Conservation (phyloP, 108 stramenopile species). For the Cyclotella cryptica region DNA sequence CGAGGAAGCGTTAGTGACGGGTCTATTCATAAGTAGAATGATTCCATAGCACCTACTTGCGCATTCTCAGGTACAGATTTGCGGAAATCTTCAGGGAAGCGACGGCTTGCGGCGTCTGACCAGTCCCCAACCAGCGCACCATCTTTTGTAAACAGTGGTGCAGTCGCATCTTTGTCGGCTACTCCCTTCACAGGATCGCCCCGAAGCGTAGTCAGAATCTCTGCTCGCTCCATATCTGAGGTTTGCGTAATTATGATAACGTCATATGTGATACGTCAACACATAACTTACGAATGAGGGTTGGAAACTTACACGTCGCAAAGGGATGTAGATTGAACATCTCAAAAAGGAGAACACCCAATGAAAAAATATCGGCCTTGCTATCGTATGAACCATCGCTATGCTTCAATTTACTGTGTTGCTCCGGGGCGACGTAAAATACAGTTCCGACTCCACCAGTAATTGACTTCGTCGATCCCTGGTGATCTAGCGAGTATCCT, state of each 20-base stretch:
- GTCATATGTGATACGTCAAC: neutral
- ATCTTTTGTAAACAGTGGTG: slow-evolving; percentile 37
- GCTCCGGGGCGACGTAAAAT: slow-evolving; percentile 78
- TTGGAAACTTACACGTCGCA: slow-evolving; percentile 39
- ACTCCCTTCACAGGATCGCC: slow-evolving; percentile 38
- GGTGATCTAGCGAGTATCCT: slow-evolving; percentile 20
- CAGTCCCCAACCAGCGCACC: slow-evolving; percentile 31
- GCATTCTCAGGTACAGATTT: slow-evolving; percentile 62
- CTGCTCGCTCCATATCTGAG: slow-evolving; percentile 66
- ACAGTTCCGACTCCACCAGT: slow-evolving; percentile 88
- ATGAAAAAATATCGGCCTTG: slow-evolving; percentile 85
- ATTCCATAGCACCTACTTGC: neutral
- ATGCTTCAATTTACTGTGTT: slow-evolving; percentile 36
- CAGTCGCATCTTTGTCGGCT: slow-evolving; percentile 39
- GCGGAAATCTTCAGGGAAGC: slow-evolving; percentile 66
- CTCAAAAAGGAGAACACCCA: slow-evolving; percentile 82
- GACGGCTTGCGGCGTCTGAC: slow-evolving; percentile 36
- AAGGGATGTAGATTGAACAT: slow-evolving; percentile 74
- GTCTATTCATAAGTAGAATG: neutral
- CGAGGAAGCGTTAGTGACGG: neutral
- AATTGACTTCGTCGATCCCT: slow-evolving; percentile 57
- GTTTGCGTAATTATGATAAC: slow-evolving; percentile 7
- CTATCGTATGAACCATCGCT: slow-evolving; percentile 62
- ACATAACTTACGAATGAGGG: neutral
- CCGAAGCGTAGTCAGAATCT: slow-evolving; percentile 55